phyloP scores from a whole-genome alignment of 169 alveolate species.

The Toxoplasma gondii region DNA sequence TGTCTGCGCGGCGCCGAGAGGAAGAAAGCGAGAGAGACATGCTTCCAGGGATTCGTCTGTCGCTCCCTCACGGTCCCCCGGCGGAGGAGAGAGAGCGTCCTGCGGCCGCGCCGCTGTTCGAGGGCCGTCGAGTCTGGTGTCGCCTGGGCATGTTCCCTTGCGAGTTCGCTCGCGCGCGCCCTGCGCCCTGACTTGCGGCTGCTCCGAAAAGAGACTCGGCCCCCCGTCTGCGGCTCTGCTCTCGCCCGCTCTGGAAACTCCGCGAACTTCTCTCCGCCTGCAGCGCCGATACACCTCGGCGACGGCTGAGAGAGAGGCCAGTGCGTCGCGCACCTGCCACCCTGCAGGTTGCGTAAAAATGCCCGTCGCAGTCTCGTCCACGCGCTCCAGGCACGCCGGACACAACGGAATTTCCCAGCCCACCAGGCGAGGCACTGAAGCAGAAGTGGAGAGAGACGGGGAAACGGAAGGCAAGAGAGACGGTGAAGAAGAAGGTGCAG shows the following conservation, averaged over 20 bases:
- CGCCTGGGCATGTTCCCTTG: too few relatives aligned
- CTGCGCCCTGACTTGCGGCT: too few relatives aligned
- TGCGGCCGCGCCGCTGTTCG: too few relatives aligned
- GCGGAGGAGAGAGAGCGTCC: background rate
- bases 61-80: background rate
- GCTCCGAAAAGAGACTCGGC: too few relatives aligned
- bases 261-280: background rate
- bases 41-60: background rate
- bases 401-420: slow-evolving; percentile 20
- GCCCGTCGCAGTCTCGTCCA: slow-evolving; percentile 26
- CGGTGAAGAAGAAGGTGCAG: background rate
- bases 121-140: too few relatives aligned
- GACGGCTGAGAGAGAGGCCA: background rate
- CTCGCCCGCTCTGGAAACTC: too few relatives aligned
- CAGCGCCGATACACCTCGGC: background rate
- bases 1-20: slow-evolving; percentile 14
- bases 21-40: background rate
- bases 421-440: background rate
- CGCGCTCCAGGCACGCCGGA: slow-evolving; percentile 40
- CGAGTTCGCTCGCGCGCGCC: too few relatives aligned
- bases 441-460: background rate
- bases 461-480: background rate
- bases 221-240: too few relatives aligned
- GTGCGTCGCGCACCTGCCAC: background rate
- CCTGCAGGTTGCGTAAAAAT: slow-evolving; percentile 8